Conservation (phyloP, 2,329 filamentous ascomycete species). For the Calonectria multiphialidica region DNA sequence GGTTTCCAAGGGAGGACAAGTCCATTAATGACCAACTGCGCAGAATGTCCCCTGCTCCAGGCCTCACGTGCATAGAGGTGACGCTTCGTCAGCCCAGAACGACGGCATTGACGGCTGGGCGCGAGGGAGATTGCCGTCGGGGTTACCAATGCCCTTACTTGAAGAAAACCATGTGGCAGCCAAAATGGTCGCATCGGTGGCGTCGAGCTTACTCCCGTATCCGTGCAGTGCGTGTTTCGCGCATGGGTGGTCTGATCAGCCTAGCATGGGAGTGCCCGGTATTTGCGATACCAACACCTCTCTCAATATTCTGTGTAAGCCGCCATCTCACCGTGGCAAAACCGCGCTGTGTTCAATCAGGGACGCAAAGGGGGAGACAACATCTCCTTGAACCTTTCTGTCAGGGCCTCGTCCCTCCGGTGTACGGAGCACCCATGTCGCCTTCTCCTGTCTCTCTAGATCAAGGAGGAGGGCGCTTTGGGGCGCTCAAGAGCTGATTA, state of each 20-base stretch:
- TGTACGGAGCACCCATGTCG: neutral
- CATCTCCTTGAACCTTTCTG: neutral
- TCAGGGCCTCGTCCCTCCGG: neutral
- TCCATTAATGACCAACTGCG: neutral
- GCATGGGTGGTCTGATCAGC: slow-evolving; percentile 20
- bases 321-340: neutral
- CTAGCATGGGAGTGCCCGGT: slow-evolving; percentile 29
- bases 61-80: neutral
- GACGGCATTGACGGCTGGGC: slow-evolving; percentile 13
- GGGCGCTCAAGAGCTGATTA: neutral
- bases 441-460: neutral
- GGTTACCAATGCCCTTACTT: slow-evolving; percentile 2
- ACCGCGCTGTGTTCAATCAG: neutral
- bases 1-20: neutral
- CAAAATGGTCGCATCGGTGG: slow-evolving; percentile 26
- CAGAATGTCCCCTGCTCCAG: neutral
- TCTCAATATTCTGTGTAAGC: slow-evolving; percentile 10
- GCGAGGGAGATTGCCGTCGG: slow-evolving; percentile 16
- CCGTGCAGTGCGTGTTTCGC: slow-evolving; percentile 19
- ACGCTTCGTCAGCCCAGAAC: slow-evolving; percentile 11
- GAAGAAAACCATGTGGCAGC: slow-evolving; percentile 22
- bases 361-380: neutral
- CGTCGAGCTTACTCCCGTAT: slow-evolving; percentile 15
- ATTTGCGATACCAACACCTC: neutral
- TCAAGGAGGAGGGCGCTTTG: neutral